These are phyloP conservation scores for Coleophoma cylindrospora DNA, from an alignment of 2,329 filamentous ascomycete species.

Conservation along the genomic window DNA sequence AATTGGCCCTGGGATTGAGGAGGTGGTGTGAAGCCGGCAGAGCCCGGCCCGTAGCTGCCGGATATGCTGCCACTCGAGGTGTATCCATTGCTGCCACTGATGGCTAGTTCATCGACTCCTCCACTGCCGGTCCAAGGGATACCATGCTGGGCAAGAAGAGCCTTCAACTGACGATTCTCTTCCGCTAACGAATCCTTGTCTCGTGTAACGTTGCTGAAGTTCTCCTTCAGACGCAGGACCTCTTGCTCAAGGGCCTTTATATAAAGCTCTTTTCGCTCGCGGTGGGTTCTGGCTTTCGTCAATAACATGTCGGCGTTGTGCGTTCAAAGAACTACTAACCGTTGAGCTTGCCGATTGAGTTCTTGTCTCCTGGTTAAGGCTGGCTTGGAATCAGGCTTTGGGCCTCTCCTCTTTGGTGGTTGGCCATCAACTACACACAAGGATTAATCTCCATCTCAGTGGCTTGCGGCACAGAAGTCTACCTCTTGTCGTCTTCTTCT, in stretches of 20 bases:
- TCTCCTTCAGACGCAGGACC: constrained; percentile 81
- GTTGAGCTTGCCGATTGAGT: constrained; percentile 90
- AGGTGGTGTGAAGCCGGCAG: constrained; percentile 26
- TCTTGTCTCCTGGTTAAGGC: constrained; percentile 89
- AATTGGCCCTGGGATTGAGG: constrained; percentile 8
- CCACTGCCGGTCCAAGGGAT: constrained; percentile 31
- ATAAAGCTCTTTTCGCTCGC: constrained; percentile 93
- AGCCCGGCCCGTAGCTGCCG: constrained; percentile 52
- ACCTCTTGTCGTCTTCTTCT: constrained; percentile 79
- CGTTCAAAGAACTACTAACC: constrained; percentile 46
- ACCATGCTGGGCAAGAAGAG: constrained; percentile 48
- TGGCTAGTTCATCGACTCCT: constrained; percentile 25
- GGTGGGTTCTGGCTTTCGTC: constrained; percentile 67
- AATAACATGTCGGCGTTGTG: no score
- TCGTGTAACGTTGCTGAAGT: constrained; percentile 67
- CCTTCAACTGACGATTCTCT: constrained; percentile 73
- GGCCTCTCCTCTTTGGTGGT: constrained; percentile 81
- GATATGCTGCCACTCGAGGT: constrained; percentile 53
- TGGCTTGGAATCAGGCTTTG: constrained; percentile 94
- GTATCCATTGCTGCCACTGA: constrained; percentile 42
- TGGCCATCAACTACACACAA: constrained; percentile 61
- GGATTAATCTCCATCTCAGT: constrained; percentile 5
- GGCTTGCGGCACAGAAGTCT: constrained; percentile 13
- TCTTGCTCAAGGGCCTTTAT: constrained; percentile 92
- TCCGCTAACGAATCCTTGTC: constrained; percentile 72